These are phyloP conservation scores for Stemphylium vesicarium DNA, from an alignment of 2,329 filamentous ascomycete species.

Conservation along the genomic window DNA sequence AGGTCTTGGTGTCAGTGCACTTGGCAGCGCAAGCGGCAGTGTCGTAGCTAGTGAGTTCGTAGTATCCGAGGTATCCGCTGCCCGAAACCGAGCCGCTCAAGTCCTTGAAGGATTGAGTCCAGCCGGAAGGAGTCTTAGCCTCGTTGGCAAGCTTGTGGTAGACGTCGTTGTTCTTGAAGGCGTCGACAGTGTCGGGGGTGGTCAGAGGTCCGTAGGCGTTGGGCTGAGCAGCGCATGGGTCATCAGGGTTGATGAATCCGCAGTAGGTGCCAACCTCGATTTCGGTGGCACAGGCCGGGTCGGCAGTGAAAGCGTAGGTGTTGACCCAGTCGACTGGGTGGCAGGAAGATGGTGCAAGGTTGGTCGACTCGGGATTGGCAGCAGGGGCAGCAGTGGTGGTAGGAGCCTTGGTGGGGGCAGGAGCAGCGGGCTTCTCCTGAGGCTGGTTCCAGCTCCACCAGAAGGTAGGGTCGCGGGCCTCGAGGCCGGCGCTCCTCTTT, in stretches of 20 bases:
- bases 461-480: slow-evolving; percentile 9
- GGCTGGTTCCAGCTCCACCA: slow-evolving; percentile 10
- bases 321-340: slow-evolving; percentile 30
- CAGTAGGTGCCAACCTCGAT: slow-evolving; percentile 35
- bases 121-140: slow-evolving; percentile 30
- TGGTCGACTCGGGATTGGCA: slow-evolving; percentile 10
- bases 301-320: slow-evolving; percentile 30
- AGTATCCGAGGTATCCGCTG: slow-evolving; percentile 32
- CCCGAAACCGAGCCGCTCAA: slow-evolving; percentile 22
- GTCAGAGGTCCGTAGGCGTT: slow-evolving; percentile 27
- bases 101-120: slow-evolving; percentile 27
- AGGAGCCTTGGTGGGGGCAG: slow-evolving; percentile 13
- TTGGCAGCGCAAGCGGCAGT: slow-evolving; percentile 24
- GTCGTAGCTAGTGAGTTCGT: slow-evolving; percentile 32
- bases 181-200: slow-evolving; percentile 29
- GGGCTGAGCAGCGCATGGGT: slow-evolving; percentile 37
- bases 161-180: slow-evolving; percentile 31
- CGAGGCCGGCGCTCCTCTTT: slow-evolving; percentile 16
- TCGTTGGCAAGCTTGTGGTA: slow-evolving; percentile 31
- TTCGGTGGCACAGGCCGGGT: slow-evolving; percentile 27
- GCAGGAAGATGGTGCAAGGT: slow-evolving; percentile 28
- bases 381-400: slow-evolving; percentile 22
- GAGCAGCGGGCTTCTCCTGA: background rate
- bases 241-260: slow-evolving; percentile 35
- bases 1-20: slow-evolving; percentile 25